Evolutionary conservation across 352 stramenopile species (phyloP).

Genomic region (Pythium coloratum): DNA sequence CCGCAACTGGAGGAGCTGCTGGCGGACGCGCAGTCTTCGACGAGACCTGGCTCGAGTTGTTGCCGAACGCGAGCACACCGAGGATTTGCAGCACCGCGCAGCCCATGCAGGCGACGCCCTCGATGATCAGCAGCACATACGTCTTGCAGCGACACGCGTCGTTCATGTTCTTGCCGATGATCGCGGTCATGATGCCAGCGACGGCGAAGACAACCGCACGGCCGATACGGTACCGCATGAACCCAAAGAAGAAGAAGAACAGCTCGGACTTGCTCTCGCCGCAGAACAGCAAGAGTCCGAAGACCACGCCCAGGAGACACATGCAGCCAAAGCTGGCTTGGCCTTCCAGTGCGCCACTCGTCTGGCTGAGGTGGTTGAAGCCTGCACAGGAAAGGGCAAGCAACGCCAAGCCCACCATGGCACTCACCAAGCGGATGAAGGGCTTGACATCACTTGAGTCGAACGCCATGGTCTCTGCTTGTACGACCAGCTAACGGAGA

Average conservation of each 20-base stretch:
- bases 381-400: constrained; percentile 48
- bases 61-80: constrained; percentile 49
- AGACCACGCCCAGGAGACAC: constrained; percentile 69
- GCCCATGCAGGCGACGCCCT: constrained; percentile 52
- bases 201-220: constrained; percentile 53
- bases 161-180: constrained; percentile 60
- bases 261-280: constrained; percentile 56
- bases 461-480: constrained; percentile 10
- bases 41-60: constrained; percentile 36
- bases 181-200: constrained; percentile 59
- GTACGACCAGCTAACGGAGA: background rate
- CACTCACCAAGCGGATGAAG: constrained; percentile 42
- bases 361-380: constrained; percentile 46
- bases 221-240: constrained; percentile 73
- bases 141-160: constrained; percentile 49
- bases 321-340: constrained; percentile 69
- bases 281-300: constrained; percentile 58
- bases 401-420: constrained; percentile 33
- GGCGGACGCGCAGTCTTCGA: background rate
- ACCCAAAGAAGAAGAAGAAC: constrained; percentile 85
- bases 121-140: constrained; percentile 53
- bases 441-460: constrained; percentile 28
- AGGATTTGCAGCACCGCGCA: constrained; percentile 44
- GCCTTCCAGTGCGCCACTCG: constrained; percentile 37
- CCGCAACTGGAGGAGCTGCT: background rate